Evolutionary conservation across 176 grass and related monocot species (phyloP).

Genomic region (Ensete glaucum): DNA sequence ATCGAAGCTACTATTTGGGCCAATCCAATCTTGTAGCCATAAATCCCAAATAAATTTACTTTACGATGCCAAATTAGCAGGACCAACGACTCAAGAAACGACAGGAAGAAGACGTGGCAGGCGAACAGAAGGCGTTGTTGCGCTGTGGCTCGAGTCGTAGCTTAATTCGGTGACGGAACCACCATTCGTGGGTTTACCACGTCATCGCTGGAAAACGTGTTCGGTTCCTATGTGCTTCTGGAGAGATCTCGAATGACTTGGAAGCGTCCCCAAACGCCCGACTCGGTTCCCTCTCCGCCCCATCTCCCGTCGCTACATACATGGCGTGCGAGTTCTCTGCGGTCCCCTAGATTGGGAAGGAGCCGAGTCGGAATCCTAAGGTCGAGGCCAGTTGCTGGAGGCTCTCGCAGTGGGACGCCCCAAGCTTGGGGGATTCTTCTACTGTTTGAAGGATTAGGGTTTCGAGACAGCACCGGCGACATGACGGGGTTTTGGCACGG

Average conservation of each 20-base stretch:
- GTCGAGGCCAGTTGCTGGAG: background rate
- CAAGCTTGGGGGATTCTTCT: background rate
- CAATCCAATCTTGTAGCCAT: too few relatives aligned
- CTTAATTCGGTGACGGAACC: too few relatives aligned
- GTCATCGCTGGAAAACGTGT: background rate
- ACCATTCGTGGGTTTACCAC: too few relatives aligned
- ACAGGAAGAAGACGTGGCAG: too few relatives aligned
- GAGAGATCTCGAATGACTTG: background rate
- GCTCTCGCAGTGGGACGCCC: background rate
- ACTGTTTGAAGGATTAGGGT: background rate
- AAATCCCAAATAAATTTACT: too few relatives aligned
- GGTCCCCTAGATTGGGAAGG: too few relatives aligned
- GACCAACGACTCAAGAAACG: too few relatives aligned
- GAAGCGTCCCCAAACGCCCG: background rate
- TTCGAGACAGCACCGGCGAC: background rate
- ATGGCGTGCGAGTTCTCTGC: background rate
- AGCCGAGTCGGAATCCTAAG: background rate
- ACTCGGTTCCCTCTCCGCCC: background rate
- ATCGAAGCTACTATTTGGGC: too few relatives aligned
- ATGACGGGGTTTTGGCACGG: conserved; percentile 12
- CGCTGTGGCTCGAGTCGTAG: too few relatives aligned
- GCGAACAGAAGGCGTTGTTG: too few relatives aligned
- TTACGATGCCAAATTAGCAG: too few relatives aligned
- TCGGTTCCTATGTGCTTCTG: background rate
- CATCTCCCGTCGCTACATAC: background rate